Evolutionary conservation across 2,329 filamentous ascomycete genomes (phyloP).

Genomic region (Acrodontium crateriforme): DNA sequence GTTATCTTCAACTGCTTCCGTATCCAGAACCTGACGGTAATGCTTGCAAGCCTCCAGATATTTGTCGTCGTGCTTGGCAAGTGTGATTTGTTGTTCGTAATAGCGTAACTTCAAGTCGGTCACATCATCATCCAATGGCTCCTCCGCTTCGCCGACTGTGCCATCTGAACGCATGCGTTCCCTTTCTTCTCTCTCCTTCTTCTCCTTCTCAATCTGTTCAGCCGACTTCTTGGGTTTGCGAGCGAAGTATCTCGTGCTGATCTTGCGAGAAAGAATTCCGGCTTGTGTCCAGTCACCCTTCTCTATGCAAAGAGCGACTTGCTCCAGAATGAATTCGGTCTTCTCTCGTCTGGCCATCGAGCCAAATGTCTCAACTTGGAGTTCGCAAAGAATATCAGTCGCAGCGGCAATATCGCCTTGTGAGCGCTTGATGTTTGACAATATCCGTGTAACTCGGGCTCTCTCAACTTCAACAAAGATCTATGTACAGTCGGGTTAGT

Average conservation of each 20-base stretch:
- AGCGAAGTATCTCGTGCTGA: conserved; percentile 83
- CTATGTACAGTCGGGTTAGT: conserved; percentile 25
- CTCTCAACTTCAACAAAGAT: conserved; percentile 99
- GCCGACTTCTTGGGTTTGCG: conserved; percentile 82
- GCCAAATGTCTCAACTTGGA: conserved; percentile 97
- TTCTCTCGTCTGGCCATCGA: conserved; percentile 96
- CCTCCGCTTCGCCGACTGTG: conserved; percentile 37
- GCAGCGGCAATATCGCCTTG: conserved; percentile 86
- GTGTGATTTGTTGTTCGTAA: conserved; percentile 91
- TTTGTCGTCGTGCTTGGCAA: conserved; percentile 94
- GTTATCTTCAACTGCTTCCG: conserved; percentile 86
- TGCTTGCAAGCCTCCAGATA: conserved; percentile 97
- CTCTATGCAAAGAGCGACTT: conserved; percentile 89
- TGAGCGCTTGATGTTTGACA: conserved; percentile 94
- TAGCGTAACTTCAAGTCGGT: conserved; percentile 91
- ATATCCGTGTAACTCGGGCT: conserved; percentile 82
- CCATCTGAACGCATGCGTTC: conserved; percentile 51
- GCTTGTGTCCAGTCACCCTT: conserved; percentile 94
- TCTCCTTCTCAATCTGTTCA: conserved; percentile 81
- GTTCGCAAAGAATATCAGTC: conserved; percentile 84
- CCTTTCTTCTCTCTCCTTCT: conserved; percentile 73
- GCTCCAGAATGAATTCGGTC: conserved; percentile 95
- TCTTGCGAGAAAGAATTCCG: conserved; percentile 85
- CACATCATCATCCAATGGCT: conserved; percentile 74
- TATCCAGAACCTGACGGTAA: conserved; percentile 92